Evolutionary conservation across 2,329 filamentous ascomycete genomes (phyloP), one percentile per base, ranked within the genome.

Genomic region (Pestalotiopsis sp.): DNA sequence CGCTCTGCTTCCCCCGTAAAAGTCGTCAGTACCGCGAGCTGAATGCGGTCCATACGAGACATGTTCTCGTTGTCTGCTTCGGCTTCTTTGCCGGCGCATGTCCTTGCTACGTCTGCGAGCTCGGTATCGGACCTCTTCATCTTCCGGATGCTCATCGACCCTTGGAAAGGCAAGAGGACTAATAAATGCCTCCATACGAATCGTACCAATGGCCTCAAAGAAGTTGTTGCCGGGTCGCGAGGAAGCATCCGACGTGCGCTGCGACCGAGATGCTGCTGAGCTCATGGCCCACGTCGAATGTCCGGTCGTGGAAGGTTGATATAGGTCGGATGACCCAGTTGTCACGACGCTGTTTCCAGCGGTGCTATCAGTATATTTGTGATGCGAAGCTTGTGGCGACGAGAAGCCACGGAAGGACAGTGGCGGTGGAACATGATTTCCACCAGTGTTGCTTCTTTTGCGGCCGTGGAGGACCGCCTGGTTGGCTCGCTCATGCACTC

Each of bases 171-270:
- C 82, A 11, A 90, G 77, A 0, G 89, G 89, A 73, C 84, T 89
- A 72, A 99, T 97, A 78, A 98, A 99, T 0, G 96, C 96, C 79
- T 98, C 95, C 95, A 99, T 98, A 35, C 96, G 89, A 60, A 98
- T 89, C 1, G 94, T 98, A 1, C 94, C 94, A 68, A 97, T 91
- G 1, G 92, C 92, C 73, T 97, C 94, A 75, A 96, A 96, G 81
- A 96, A 94, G 78, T 89, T 89, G 67, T 81, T 81, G 0, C 82
- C 72, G 38, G 79, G 78, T 5, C 80, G 77, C 10, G 84, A 86
- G 1, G 86, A 88, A 3, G 85, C 84, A 69, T 89, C 86, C 0
- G 86, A 60, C 39, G 69, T 68, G 88, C 86, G 67, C 79, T 79
- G 71, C 10, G 58, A 61, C 9, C 58, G 44, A 75, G 75, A 60